Evolutionary conservation across 2,329 filamentous ascomycete species (phyloP).

Genomic region (Botrytis paeoniae): DNA sequence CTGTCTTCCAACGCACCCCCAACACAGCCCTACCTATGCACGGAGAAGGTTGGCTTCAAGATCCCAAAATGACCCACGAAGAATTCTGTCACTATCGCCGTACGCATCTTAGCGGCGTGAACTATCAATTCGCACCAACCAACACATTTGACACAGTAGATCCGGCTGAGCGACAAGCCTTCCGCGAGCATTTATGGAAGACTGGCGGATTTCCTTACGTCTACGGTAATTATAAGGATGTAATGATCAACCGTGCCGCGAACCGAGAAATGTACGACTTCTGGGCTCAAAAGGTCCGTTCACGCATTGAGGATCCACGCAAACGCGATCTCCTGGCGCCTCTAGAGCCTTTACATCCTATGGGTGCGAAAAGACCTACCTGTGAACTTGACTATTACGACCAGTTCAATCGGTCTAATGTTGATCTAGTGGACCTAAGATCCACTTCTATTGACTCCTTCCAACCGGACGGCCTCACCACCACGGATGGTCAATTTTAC

Average conservation of each 20-base stretch:
- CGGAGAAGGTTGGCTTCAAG: neutral
- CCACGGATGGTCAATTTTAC: neutral
- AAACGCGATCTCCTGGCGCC: neutral
- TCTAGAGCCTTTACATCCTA: neutral
- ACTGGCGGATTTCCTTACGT: neutral
- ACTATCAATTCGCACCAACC: neutral
- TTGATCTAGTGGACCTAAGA: neutral
- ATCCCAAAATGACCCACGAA: neutral
- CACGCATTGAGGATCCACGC: neutral
- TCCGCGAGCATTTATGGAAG: neutral
- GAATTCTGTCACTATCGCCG: neutral
- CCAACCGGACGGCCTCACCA: neutral
- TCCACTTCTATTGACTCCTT: neutral
- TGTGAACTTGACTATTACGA: neutral
- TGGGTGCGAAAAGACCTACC: neutral
- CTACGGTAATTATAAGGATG: neutral
- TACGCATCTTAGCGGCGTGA: neutral
- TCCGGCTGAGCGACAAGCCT: neutral
- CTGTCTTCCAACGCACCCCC: conserved; percentile 55
- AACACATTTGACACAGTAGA: neutral
- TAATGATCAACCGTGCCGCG: neutral
- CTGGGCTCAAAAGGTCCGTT: neutral
- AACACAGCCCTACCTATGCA: conserved; percentile 53
- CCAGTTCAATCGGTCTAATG: neutral
- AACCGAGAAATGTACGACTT: neutral